Base-by-base conservation (phyloP, 805 yeast species). In the Geotrichum ghanense region DNA sequence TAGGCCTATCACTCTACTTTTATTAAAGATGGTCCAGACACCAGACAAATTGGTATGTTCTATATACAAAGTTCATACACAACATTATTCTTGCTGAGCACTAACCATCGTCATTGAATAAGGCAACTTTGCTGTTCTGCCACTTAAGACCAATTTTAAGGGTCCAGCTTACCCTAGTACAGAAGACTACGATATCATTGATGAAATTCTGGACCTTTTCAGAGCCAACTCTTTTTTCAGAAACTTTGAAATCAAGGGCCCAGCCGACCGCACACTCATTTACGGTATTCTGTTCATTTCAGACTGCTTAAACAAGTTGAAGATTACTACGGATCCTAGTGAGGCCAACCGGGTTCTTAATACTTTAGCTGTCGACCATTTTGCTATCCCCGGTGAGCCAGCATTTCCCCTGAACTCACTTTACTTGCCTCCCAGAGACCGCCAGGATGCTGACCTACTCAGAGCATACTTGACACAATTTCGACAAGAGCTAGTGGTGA, bases 151-250 rank as follows among this genome's bases (percentile, higher is more conserved):
- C 9, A 78, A 76, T 55, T 82, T 76, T 64, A 75, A 95, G 55
- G 97, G 98, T 3, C 97, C 98, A 7, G 82, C 95, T 1, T 87
- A 81, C 63, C 90, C 94, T 3, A 76, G 78, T 48, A 65, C 78
- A 2, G 63, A 59, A 16, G 85, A 79, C 55, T 90, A 89, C 62
- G 99, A 92, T 66, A 84, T 92, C 48, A 75, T 85, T 48, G 99
- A 92, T 63, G 99, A 92, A 64, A 74, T 80, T 22, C 68, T 92
- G 46, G 97, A 92, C 65, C 72, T 92, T 47, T 92, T 92, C 67
- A 74, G 98, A 54, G 96, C 97, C 56, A 92, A 92, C 65, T 84
- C 96, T 10, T 90, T 92, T 67, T 92, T 92, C 76, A 83, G 85
- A 63, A 92, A 92, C 71, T 92, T 92, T 63, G 98, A 92, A 68